These are phyloP conservation scores for Yamadazyma friedrichii DNA, from an alignment of 1,139 yeast species.

Conservation along the genomic window DNA sequence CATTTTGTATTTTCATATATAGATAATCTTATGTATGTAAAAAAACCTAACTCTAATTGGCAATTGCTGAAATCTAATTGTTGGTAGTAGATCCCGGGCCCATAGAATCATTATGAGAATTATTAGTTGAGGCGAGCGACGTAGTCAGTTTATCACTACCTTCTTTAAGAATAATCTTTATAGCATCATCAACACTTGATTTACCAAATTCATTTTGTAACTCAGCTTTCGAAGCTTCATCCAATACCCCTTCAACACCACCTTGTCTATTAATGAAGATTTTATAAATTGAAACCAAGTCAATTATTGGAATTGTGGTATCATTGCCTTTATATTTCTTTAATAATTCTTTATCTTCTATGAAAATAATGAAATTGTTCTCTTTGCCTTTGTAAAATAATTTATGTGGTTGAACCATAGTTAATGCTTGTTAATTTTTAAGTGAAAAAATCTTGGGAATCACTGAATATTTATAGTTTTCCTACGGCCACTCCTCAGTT, in stretches of 20 bases:
- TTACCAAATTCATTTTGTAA: slow-evolving; percentile 68
- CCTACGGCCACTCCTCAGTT: slow-evolving; percentile 4
- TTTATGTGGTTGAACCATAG: slow-evolving; percentile 35
- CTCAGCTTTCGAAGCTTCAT: slow-evolving; percentile 69
- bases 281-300: slow-evolving; percentile 63
- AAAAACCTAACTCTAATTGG: neutral
- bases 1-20: neutral
- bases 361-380: slow-evolving; percentile 64
- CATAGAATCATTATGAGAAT: slow-evolving; percentile 36
- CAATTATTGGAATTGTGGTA: slow-evolving; percentile 57
- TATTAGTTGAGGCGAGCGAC: slow-evolving; percentile 18
- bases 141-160: slow-evolving; percentile 49
- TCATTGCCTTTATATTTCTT: slow-evolving; percentile 51
- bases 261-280: slow-evolving; percentile 60
- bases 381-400: slow-evolving; percentile 65
- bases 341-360: slow-evolving; percentile 51
- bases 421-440: slow-evolving; percentile 19
- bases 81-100: slow-evolving; percentile 28
- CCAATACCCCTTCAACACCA: slow-evolving; percentile 71
- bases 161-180: slow-evolving; percentile 52
- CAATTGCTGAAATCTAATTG: neutral
- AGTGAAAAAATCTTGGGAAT: slow-evolving; percentile 9
- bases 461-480: slow-evolving; percentile 7
- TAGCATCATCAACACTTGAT: slow-evolving; percentile 44
- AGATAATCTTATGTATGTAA: slow-evolving; percentile 1